Conservation (phyloP, 768 basidiomycete species). For the Mycena vulgaris region DNA sequence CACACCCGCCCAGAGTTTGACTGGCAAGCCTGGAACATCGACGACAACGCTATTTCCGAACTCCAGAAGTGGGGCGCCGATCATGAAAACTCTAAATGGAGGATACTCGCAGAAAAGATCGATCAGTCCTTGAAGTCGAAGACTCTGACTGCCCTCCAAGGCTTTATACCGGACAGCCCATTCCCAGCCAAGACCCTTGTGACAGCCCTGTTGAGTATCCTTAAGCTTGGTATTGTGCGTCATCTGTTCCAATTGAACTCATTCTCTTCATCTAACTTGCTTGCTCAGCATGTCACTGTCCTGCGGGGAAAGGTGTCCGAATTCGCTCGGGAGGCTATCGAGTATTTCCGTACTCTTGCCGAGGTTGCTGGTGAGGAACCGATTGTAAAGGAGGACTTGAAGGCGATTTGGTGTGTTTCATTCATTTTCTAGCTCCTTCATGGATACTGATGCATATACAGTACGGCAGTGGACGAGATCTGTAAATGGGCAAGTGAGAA, state of each 20-base stretch:
- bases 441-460: slow-evolving; percentile 18
- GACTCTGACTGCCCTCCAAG: slow-evolving; percentile 2
- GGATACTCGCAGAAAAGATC: slow-evolving; percentile 14
- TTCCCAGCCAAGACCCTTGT: slow-evolving; percentile 21
- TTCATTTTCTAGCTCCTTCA: slow-evolving; percentile 25
- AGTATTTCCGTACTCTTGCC: slow-evolving; percentile 23
- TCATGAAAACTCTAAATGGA: slow-evolving; percentile 18
- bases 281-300: background rate
- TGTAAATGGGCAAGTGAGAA: slow-evolving; percentile 20
- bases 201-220: slow-evolving; percentile 16
- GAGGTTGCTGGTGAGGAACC: slow-evolving; percentile 4
- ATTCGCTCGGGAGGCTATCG: slow-evolving; percentile 20
- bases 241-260: slow-evolving; percentile 17
- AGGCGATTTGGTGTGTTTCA: slow-evolving; percentile 16
- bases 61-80: slow-evolving; percentile 10
- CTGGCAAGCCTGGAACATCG: slow-evolving; percentile 30
- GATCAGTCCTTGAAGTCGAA: slow-evolving; percentile 8
- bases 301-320: slow-evolving; percentile 19
- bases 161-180: slow-evolving; percentile 21
- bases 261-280: slow-evolving; percentile 7
- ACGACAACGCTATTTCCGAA: slow-evolving; percentile 12
- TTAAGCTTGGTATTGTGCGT: slow-evolving; percentile 25
- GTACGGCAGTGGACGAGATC: slow-evolving; percentile 20
- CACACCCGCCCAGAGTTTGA: no score
- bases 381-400: slow-evolving; percentile 5